phyloP scores from a whole-genome alignment of 345 rosid species.

The Raphanus sativus region DNA sequence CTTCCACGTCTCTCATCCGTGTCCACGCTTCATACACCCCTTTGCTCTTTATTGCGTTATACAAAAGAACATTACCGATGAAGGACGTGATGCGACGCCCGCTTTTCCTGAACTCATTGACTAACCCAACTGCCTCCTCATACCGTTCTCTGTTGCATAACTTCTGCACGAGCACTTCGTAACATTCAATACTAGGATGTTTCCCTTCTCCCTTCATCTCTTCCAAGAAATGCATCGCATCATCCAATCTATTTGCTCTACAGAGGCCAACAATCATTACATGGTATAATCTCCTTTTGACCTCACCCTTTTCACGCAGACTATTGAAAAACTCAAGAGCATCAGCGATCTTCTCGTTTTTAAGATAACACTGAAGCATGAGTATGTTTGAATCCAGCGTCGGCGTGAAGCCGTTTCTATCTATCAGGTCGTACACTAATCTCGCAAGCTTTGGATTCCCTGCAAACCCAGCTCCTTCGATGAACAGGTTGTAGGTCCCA shows the following conservation, averaged over 20 bases:
- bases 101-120: constrained; percentile 51
- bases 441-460: constrained; percentile 68
- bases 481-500: constrained; percentile 53
- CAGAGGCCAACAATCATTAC: constrained; percentile 61
- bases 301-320: constrained; percentile 37
- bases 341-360: constrained; percentile 53
- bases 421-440: constrained; percentile 64
- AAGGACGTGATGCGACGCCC: constrained; percentile 59
- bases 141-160: constrained; percentile 44
- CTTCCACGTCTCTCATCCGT: constrained; percentile 40
- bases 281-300: constrained; percentile 44
- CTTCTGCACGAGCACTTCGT: constrained; percentile 52
- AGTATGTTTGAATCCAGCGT: constrained; percentile 41
- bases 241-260: constrained; percentile 44
- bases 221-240: constrained; percentile 48
- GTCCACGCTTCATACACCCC: constrained; percentile 65
- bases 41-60: constrained; percentile 48
- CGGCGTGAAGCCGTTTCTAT: constrained; percentile 49
- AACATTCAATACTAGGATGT: constrained; percentile 56
- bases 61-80: constrained; percentile 70
- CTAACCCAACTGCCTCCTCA: constrained; percentile 48
- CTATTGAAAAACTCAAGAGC: constrained; percentile 57
- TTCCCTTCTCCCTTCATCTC: constrained; percentile 50
- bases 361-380: constrained; percentile 66
- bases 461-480: constrained; percentile 76